Percentiles rank a stretch among this genome's conserved stretches.
Conservation (phyloP, 2,329 filamentous ascomycete species). For the Thielaviopsis populi region DNA sequence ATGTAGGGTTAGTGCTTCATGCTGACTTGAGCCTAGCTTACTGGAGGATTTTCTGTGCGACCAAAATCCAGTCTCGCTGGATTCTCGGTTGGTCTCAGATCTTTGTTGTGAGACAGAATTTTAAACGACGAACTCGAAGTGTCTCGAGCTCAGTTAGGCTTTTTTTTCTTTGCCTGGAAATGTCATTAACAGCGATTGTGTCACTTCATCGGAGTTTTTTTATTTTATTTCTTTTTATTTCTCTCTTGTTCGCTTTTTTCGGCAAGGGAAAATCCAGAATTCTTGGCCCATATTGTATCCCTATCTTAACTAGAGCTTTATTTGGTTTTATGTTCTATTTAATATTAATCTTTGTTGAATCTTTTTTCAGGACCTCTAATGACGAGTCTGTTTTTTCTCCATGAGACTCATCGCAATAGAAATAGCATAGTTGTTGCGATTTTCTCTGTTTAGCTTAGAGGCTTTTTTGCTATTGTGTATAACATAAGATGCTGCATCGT, state of each 20-base stretch:
- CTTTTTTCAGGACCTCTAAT: neutral
- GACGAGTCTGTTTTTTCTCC: neutral
- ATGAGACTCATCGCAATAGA: neutral
- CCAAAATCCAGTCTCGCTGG: neutral
- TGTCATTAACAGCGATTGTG: neutral
- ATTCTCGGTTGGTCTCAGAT: slow-evolving; percentile 3
- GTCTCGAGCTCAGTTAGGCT: neutral
- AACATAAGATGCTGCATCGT: neutral
- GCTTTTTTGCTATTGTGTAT: neutral
- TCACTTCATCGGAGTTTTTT: neutral
- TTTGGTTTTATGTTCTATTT: neutral
- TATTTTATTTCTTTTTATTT: neutral
- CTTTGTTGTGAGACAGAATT: neutral
- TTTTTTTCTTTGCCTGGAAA: neutral
- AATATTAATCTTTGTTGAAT: neutral
- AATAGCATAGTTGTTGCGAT: neutral
- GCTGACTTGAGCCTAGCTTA: neutral
- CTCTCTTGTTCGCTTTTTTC: neutral
- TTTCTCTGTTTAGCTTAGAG: too few species aligned
- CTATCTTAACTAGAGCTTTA: neutral
- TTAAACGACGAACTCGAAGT: slow-evolving; percentile 1
- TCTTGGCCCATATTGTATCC: neutral
- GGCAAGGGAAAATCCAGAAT: neutral
- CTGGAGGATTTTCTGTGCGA: slow-evolving; percentile 1
- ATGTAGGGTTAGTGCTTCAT: neutral